Percentiles rank a stretch among this genome's conserved stretches.
These are phyloP conservation scores for Triangularia setosa DNA, from an alignment of 2,329 filamentous ascomycete species.

Conservation along the genomic window DNA sequence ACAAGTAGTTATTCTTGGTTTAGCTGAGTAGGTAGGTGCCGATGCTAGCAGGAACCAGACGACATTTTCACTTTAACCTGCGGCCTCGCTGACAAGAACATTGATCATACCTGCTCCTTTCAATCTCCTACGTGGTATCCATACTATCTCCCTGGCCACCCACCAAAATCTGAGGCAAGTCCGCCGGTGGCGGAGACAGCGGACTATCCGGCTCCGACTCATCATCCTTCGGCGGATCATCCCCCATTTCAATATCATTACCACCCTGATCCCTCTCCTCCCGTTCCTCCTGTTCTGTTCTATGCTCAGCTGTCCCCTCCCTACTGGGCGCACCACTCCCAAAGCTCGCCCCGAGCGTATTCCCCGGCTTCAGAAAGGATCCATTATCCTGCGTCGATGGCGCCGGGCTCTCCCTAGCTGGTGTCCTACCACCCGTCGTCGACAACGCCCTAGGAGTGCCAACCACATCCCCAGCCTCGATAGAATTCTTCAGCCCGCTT, in stretches of 20 bases:
- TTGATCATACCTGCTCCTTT: not conserved
- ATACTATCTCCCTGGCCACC: slow-evolving; percentile 57
- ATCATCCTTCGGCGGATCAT: slow-evolving; percentile 50
- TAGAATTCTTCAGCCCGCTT: slow-evolving; percentile 31
- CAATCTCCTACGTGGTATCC: slow-evolving; percentile 51
- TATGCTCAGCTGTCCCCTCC: slow-evolving; percentile 33
- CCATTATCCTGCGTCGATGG: slow-evolving; percentile 25
- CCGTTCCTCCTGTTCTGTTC: slow-evolving; percentile 16
- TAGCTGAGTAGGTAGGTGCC: not conserved
- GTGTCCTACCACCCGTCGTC: slow-evolving; percentile 28
- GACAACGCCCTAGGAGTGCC: slow-evolving; percentile 28
- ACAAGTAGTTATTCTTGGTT: not conserved
- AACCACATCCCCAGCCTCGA: slow-evolving; percentile 25
- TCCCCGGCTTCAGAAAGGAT: slow-evolving; percentile 34
- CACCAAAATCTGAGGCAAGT: slow-evolving; percentile 47
- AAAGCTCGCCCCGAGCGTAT: slow-evolving; percentile 30
- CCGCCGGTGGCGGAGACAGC: slow-evolving; percentile 35
- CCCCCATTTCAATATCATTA: slow-evolving; percentile 34
- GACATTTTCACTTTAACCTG: not conserved
- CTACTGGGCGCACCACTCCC: slow-evolving; percentile 40
- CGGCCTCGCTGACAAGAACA: not conserved
- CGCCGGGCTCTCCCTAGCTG: slow-evolving; percentile 32
- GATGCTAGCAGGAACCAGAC: not conserved
- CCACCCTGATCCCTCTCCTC: slow-evolving; percentile 10
- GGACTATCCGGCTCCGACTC: slow-evolving; percentile 47